Base-by-base conservation (phyloP, 192 early-diverging fungal genomes). In the Backusella psychrophila region DNA sequence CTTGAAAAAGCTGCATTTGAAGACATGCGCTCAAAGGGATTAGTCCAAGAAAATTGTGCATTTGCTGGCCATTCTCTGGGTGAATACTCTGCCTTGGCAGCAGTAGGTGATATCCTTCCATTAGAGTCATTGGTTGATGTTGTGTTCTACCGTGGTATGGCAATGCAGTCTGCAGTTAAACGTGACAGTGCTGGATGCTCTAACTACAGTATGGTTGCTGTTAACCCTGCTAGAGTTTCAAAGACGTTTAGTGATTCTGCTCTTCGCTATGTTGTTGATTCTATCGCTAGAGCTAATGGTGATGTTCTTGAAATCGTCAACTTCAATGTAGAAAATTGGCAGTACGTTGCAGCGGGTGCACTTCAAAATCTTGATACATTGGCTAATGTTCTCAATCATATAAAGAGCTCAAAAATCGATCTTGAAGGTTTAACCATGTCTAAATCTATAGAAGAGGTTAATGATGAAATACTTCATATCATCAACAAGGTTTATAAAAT, bases 271-370 rank as follows among this genome's bases (percentile, higher is more conserved):
- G 87, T 96, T 59, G 93, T 98, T 15, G 88, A 91, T 74, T 86
- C 91, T 44, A 94, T 98, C 81, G 91, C 93, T 70, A 88, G 91
- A 78, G 84, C 89, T 71, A 91, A 91, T 72, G 87, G 89, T 69
- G 91, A 90, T 52, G 83, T 97, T 15, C 81, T 97, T 72, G 97
- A 98, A 78, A 96, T 97, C 75, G 96, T 98, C 82, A 98, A 98
- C 85, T 96, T 91, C 90, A 98, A 98, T 85, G 96, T 98, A 66
- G 95, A 96, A 82, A 96, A 96, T 86, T 92, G 94, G 90, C 96
- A 98, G 85, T 98, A 98, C 73, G 96, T 98, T 14, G 91, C 94
- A 80, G 94, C 96, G 66, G 96, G 96, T 83, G 90, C 94, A 69
- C 84, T 95, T 67, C 83, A 88, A 71, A 91, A 91, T 82, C 84